Percentiles rank a stretch among this genome's conserved stretches.
Conservation (phyloP, 352 stramenopile genomes). For the Globisporangium alternatum region DNA sequence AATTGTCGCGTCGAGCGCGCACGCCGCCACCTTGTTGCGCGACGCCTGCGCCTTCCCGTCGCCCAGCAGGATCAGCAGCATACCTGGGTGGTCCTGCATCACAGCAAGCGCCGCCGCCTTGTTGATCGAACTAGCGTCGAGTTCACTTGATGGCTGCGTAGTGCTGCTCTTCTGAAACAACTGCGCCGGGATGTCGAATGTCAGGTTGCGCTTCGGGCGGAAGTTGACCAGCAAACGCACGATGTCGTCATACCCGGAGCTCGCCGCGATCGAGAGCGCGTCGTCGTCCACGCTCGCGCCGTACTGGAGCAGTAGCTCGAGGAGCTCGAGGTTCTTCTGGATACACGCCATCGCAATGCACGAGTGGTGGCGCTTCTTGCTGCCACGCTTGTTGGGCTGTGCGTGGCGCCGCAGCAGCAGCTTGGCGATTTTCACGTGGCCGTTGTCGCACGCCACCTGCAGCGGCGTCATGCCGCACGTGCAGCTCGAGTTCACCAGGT, state of each 20-base stretch:
- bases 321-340: conserved; percentile 37
- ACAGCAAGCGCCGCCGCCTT: conserved; percentile 50
- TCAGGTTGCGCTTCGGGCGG: conserved; percentile 19
- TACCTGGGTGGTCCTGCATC: conserved; percentile 32
- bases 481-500: conserved; percentile 68
- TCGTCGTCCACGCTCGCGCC: conserved; percentile 62
- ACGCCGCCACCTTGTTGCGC: conserved; percentile 29
- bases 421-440: conserved; percentile 54
- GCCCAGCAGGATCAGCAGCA: conserved; percentile 50
- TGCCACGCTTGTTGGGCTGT: conserved; percentile 40
- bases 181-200: conserved; percentile 22
- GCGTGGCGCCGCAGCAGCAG: conserved; percentile 60
- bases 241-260: conserved; percentile 38
- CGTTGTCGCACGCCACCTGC: conserved; percentile 59
- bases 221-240: conserved; percentile 35
- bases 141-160: conserved; percentile 26
- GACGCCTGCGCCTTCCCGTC: conserved; percentile 39
- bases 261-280: conserved; percentile 42
- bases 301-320: conserved; percentile 61
- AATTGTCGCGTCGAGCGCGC: conserved; percentile 45
- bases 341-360: conserved; percentile 54
- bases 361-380: conserved; percentile 41
- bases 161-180: conserved; percentile 16
- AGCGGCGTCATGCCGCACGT: conserved; percentile 67
- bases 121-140: conserved; percentile 32